A percentile compares a stretch with the other conserved stretches of the same genome.
Evolutionary conservation across 2,329 filamentous ascomycete genomes (phyloP).

Genomic region (Aspergillus hortae): DNA sequence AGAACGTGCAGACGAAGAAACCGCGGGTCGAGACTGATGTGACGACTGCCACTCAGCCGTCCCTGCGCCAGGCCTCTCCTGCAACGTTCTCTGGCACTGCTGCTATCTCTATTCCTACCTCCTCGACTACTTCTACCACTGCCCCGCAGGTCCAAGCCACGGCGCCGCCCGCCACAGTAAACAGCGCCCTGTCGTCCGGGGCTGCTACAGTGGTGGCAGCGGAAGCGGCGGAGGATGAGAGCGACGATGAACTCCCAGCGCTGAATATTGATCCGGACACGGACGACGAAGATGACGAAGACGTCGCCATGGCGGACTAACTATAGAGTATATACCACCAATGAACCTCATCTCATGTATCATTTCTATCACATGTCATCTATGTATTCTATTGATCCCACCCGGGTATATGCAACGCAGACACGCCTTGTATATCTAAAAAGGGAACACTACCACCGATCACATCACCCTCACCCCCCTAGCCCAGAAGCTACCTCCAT

Average conservation of each 20-base stretch:
- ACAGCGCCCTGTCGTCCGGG: background rate
- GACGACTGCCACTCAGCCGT: conserved; percentile 5
- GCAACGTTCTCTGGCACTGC: conserved; percentile 16
- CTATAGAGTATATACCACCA: background rate
- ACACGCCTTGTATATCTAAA: background rate
- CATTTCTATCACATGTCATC: no score
- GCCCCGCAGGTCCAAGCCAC: background rate
- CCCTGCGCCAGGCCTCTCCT: conserved; percentile 12
- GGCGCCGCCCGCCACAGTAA: background rate
- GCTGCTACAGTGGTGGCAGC: conserved; percentile 8
- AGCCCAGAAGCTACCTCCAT: conserved; percentile 62
- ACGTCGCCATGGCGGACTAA: conserved; percentile 13
- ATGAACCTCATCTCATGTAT: no score
- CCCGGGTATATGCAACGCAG: background rate
- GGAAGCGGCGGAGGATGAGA: conserved; percentile 34
- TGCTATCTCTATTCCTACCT: conserved; percentile 9
- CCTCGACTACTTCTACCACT: background rate
- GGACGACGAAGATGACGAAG: conserved; percentile 43
- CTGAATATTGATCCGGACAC: conserved; percentile 47
- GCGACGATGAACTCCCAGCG: conserved; percentile 49
- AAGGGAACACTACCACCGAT: background rate
- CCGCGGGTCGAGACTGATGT: conserved; percentile 26
- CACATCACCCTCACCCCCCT: conserved; percentile 44
- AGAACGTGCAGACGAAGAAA: conserved; percentile 26
- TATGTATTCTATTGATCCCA: no score